phyloP scores from a whole-genome alignment of 257 asterid genomes.

The Petrea volubilis region DNA sequence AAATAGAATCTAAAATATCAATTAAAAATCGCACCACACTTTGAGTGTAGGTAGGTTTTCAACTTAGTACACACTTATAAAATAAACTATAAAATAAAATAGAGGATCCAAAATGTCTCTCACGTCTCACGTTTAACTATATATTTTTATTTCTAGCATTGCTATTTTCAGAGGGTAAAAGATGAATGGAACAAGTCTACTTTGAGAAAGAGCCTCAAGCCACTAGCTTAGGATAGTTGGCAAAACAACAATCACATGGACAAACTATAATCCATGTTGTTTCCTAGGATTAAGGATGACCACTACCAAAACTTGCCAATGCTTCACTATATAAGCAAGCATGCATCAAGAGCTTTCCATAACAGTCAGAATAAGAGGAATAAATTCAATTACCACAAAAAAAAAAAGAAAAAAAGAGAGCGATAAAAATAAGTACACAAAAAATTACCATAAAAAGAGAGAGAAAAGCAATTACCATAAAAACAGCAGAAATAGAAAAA shows the following conservation, averaged over 20 bases:
- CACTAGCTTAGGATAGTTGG: neutral
- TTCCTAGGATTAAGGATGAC: slow-evolving; percentile 33
- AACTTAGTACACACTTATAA: no score
- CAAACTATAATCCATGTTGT: slow-evolving; percentile 19
- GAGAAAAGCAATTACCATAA: no score
- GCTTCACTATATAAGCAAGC: slow-evolving; percentile 7
- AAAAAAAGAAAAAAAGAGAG: no score
- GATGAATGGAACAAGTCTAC: neutral
- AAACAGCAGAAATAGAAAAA: no score
- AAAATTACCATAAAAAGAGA: no score
- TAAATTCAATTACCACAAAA: no score
- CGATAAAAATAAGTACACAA: no score
- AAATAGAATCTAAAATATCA: no score
- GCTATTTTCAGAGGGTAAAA: neutral
- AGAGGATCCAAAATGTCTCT: no score
- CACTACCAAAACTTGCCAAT: neutral
- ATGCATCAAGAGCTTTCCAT: neutral
- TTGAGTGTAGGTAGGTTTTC: no score
- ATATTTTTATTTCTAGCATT: neutral
- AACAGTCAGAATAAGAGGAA: neutral
- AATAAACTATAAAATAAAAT: no score
- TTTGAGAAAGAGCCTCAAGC: slow-evolving; percentile 2
- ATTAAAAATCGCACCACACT: no score
- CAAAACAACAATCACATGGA: neutral
- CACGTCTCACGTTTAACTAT: neutral